Evolutionary conservation across 2,329 filamentous ascomycete genomes (phyloP).

Genomic region (Claviceps sp.): DNA sequence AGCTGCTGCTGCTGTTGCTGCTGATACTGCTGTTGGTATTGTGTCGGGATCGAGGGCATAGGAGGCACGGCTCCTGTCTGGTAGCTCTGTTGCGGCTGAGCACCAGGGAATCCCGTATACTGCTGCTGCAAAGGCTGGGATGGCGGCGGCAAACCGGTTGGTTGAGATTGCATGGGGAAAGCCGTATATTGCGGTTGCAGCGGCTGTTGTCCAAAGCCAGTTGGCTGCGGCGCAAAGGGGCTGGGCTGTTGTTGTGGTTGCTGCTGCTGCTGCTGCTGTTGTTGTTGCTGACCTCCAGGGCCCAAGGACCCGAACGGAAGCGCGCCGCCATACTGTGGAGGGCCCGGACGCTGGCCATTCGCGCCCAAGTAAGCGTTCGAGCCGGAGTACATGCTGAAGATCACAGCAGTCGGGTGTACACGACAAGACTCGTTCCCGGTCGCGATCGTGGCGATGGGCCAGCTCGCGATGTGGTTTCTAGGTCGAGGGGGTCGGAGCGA

Average conservation of each 20-base stretch:
- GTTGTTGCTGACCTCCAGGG: constrained; percentile 30
- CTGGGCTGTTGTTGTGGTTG: constrained; percentile 35
- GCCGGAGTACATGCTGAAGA: constrained; percentile 66
- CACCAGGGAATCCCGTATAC: constrained; percentile 49
- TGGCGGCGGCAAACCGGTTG: constrained; percentile 37
- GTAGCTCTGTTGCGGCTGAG: constrained; percentile 45
- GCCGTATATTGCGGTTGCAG: constrained; percentile 47
- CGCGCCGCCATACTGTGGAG: constrained; percentile 29
- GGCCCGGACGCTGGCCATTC: constrained; percentile 59
- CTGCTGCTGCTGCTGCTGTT: constrained; percentile 41
- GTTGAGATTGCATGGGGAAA: constrained; percentile 37
- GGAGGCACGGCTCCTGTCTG: constrained; percentile 43
- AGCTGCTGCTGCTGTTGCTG: constrained; percentile 36
- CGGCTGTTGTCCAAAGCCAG: constrained; percentile 39
- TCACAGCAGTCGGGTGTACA: not conserved
- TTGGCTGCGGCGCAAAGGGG: constrained; percentile 45
- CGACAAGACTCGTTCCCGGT: not conserved
- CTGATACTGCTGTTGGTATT: constrained; percentile 46
- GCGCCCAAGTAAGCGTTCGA: constrained; percentile 74
- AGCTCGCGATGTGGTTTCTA: not conserved
- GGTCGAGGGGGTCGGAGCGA: constrained; percentile 2
- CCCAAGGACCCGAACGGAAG: constrained; percentile 32
- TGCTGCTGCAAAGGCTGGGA: constrained; percentile 51
- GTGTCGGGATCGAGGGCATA: constrained; percentile 45
- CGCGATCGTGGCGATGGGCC: not conserved